These are phyloP conservation scores for Spathaspora boniae DNA, from an alignment of 805 yeast species.

Conservation along the genomic window DNA sequence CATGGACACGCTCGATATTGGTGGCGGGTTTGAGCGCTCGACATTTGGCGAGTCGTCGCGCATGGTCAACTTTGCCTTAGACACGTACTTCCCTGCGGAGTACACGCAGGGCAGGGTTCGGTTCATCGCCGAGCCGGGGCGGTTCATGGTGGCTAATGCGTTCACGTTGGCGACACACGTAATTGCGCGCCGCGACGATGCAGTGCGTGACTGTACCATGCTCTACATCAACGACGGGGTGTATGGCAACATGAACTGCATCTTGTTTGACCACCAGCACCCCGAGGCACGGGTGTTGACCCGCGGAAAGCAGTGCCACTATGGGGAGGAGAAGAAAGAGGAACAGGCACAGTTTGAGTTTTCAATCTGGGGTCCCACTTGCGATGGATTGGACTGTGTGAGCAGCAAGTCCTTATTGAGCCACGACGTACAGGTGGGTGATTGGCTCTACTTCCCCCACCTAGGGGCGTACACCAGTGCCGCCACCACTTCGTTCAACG, in stretches of 20 bases:
- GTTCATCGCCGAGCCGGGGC: slow-evolving; percentile 91
- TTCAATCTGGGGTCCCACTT: slow-evolving; percentile 97
- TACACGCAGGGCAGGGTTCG: slow-evolving; percentile 24
- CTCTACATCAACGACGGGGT: slow-evolving; percentile 91
- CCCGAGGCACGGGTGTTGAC: slow-evolving; percentile 69
- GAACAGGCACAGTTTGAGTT: slow-evolving; percentile 29
- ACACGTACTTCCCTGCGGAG: slow-evolving; percentile 53
- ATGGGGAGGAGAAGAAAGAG: slow-evolving; percentile 16
- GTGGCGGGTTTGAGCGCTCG: slow-evolving; percentile 83
- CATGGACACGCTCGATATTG: slow-evolving; percentile 71
- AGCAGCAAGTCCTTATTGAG: slow-evolving; percentile 50
- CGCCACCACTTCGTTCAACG: slow-evolving; percentile 92
- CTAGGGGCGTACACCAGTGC: slow-evolving; percentile 91
- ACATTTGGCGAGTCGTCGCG: slow-evolving; percentile 58
- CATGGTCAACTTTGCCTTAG: slow-evolving; percentile 55
- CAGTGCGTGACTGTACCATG: slow-evolving; percentile 68
- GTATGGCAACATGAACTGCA: slow-evolving; percentile 93
- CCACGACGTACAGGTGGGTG: slow-evolving; percentile 71
- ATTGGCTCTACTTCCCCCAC: slow-evolving; percentile 83
- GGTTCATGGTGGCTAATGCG: slow-evolving; percentile 81
- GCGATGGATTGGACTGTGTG: slow-evolving; percentile 93
- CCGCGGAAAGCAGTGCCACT: slow-evolving; percentile 47
- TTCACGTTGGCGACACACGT: slow-evolving; percentile 82
- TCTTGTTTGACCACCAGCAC: slow-evolving; percentile 84
- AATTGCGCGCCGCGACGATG: slow-evolving; percentile 71